Evolutionary conservation across 2,329 filamentous ascomycete genomes (phyloP), one percentile per base, ranked within the genome.

Genomic region (Davidsoniella virescens): DNA sequence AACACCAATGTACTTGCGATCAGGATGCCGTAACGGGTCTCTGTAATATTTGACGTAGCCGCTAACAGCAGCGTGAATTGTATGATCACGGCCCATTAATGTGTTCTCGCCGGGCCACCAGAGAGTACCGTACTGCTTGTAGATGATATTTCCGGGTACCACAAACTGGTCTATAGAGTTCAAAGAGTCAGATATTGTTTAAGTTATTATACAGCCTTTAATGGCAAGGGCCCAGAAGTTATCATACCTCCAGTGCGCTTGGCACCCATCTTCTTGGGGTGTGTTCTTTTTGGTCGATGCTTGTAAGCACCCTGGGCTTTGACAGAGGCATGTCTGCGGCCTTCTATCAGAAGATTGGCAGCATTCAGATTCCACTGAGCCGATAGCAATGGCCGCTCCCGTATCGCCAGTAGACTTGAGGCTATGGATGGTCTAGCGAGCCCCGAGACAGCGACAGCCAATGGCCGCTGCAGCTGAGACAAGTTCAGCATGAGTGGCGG

Each of bases 11-110:
- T 88, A 98, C 64, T 94, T 86, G 54, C 88, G 78, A 57, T 87
- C 84, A 1, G 88, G 84, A 65, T 96, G 87, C 53, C 72, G 75
- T 29, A 73, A 66, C 0, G 88, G 87, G 62, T 98, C 90, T 61
- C 82, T 80, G 72, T 98, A 98, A 75, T 94, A 98, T 59, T 92
- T 87, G 54, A 98, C 92, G 66, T 93, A 98, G 56, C 92, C 92
- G 3, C 82, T 73, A 51, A 83, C 77, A 53, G 80, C 81, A 49
- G 92, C 80, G 66, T 85, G 94, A 63, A 98, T 93, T 47, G 90
- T 96, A 70, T 96, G 92, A 65, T 98, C 88, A 54, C 92, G 83
- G 47, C 92, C 92, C 72, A 96, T 90, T 59, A 81, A 84, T 65
- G 84, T 86, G 68, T 98, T 96, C 64, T 96, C 92, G 60, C 92